Conservation (phyloP, 2,329 filamentous ascomycete species). For the Penicillium sclerotiorum region DNA sequence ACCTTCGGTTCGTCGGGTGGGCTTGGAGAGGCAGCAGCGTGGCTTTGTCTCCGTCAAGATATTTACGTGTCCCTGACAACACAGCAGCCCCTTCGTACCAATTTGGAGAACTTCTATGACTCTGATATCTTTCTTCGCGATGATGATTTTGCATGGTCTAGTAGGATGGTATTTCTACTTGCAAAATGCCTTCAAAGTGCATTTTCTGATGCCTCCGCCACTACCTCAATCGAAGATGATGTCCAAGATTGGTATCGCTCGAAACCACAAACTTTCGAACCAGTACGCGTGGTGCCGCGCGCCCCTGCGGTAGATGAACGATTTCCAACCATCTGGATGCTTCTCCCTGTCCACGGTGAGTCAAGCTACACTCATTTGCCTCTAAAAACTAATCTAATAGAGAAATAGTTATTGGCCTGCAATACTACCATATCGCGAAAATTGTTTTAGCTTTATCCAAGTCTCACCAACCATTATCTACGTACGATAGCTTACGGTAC, state of each 20-base stretch:
- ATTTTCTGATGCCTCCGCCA: slow-evolving; percentile 11
- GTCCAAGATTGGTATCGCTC: slow-evolving; percentile 25
- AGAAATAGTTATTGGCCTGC: slow-evolving; percentile 34
- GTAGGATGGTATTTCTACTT: slow-evolving; percentile 39
- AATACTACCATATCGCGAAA: slow-evolving; percentile 40
- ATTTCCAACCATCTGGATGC: slow-evolving; percentile 35
- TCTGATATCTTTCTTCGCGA: slow-evolving; percentile 35
- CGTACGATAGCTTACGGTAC: slow-evolving; percentile 24
- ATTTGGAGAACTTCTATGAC: slow-evolving; percentile 36
- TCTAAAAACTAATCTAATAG: not conserved
- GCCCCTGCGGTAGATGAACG: slow-evolving; percentile 19
- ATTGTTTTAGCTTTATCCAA: slow-evolving; percentile 29
- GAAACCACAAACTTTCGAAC: slow-evolving; percentile 30
- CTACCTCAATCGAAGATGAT: slow-evolving; percentile 11
- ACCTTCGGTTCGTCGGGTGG: slow-evolving; percentile 43
- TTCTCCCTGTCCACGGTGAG: slow-evolving; percentile 35
- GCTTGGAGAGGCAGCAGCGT: slow-evolving; percentile 42
- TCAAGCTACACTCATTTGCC: not conserved
- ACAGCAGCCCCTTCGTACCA: slow-evolving; percentile 37
- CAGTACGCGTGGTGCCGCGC: slow-evolving; percentile 27
- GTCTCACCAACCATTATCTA: slow-evolving; percentile 6
- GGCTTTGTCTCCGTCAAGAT: slow-evolving; percentile 44
- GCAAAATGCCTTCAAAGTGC: slow-evolving; percentile 32
- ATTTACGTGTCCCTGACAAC: slow-evolving; percentile 41
- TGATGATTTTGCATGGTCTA: slow-evolving; percentile 42